Base-by-base conservation (phyloP, 352 stramenopile genomes). In the Pythium periplocum region DNA sequence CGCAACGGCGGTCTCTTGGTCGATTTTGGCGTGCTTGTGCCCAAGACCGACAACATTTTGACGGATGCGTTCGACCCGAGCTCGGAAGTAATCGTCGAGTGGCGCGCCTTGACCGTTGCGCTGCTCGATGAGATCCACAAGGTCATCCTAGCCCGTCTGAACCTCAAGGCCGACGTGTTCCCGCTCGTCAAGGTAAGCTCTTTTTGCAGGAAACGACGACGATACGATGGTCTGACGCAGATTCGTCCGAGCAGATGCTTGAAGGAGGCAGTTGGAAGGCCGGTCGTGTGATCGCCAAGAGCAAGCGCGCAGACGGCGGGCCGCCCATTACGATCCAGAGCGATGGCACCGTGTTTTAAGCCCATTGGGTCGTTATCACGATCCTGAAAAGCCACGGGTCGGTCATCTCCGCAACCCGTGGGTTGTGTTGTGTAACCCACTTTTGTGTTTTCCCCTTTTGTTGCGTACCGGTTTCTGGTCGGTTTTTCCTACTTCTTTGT, bases 201-300 rank as follows among this genome's bases (percentile, higher is more conserved):
- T 36, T 40, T 31, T 26, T 26, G 17, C 17, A 26, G 17, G 17
- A 26, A 26, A 26, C 17, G 17, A 26, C 17, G 17, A 26, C 17
- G 17, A 26, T 30, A 8, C 38, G 17, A 33, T 42, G 1, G 38
- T 44, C 6, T 31, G n/a, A 44, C 62, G 8, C 40, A 50, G 54
- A 31, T 57, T 8, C 17, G 17, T 33, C 34, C 5, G 8, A 46
- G 11, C 51, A 88, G 76, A 87, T 90, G 76, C 75, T 95, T 3
- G 84, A 95, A 73, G 80, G 81, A 33, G 84, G 84, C 10, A 95
- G 74, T 40, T 95, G 84, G 84, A 95, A 93, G 58, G 82, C 82
- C 26, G 84, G 84, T 2, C 78, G 84, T 11, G 62, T 86, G 34
- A 88, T 93, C 55, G 84, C 84, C 31, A 92, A 90, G 61, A 73